These are phyloP conservation scores for Dendrostoma leiphaemia DNA, from an alignment of 2,329 filamentous ascomycete species.

Conservation along the genomic window DNA sequence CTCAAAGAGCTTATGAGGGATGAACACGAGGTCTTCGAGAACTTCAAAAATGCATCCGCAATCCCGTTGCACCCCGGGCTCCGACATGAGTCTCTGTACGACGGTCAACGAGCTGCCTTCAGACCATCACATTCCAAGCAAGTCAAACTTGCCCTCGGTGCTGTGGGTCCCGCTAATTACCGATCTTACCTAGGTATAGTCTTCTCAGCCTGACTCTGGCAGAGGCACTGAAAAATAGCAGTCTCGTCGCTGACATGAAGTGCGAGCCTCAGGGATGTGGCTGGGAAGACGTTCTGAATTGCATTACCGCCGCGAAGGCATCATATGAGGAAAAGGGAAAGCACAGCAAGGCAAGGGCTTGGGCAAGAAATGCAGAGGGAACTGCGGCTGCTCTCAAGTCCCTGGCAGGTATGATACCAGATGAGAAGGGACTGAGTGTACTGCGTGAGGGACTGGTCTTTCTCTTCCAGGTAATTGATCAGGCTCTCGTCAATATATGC, in stretches of 20 bases:
- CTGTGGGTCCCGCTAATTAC: too few relatives aligned
- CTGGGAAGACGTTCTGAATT: constrained; percentile 1
- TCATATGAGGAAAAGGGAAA: not conserved
- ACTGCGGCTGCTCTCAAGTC: not conserved
- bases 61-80: not conserved
- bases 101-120: not conserved
- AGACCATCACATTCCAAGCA: not conserved
- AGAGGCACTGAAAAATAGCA: not conserved
- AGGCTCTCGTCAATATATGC: not conserved
- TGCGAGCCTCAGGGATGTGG: not conserved
- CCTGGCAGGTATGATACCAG: not conserved
- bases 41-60: not conserved
- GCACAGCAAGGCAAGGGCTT: not conserved
- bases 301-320: not conserved
- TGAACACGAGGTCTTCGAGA: too few relatives aligned
- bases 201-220: not conserved
- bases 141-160: not conserved
- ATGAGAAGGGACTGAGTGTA: constrained; percentile 1
- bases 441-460: not conserved
- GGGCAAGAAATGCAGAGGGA: not conserved
- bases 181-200: too few relatives aligned
- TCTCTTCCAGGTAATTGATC: not conserved
- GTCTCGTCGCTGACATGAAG: not conserved
- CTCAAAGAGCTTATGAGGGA: too few relatives aligned
- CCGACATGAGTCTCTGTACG: not conserved